Evolutionary conservation across 495 filamentous ascomycete species (phyloP).

Genomic region (Pyrenula massariospora): DNA sequence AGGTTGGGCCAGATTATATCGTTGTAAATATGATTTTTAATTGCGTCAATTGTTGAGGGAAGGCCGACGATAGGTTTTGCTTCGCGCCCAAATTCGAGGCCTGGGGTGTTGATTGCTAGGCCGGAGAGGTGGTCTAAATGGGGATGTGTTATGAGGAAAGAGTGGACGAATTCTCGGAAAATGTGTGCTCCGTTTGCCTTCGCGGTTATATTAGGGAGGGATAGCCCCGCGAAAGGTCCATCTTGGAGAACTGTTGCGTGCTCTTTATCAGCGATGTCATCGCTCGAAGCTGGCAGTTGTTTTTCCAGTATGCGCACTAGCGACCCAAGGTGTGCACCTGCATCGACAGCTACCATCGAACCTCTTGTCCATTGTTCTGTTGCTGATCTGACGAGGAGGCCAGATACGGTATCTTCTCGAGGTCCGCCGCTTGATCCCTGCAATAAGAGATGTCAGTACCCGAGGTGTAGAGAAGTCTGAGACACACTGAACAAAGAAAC

Average conservation of each 20-base stretch:
- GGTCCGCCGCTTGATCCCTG: constrained; percentile 90
- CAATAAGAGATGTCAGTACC: not conserved
- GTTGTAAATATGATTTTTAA: constrained; percentile 94
- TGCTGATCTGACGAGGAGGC: constrained; percentile 73
- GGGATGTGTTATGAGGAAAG: constrained; percentile 84
- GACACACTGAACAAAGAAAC: not conserved
- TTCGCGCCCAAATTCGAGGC: constrained; percentile 55
- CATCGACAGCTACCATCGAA: constrained; percentile 82
- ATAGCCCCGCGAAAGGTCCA: constrained; percentile 67
- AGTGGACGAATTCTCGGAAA: constrained; percentile 64
- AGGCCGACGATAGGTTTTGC: constrained; percentile 79
- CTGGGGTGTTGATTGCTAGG: constrained; percentile 84
- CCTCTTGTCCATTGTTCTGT: constrained; percentile 65
- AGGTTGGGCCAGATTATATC: constrained; percentile 97
- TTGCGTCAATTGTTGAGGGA: constrained; percentile 71
- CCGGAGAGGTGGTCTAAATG: constrained; percentile 90
- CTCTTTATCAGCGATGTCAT: constrained; percentile 5
- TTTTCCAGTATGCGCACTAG: constrained; percentile 61
- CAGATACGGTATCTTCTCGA: constrained; percentile 77
- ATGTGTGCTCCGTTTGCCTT: constrained; percentile 72
- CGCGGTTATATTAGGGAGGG: constrained; percentile 46
- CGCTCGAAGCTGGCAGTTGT: constrained; percentile 26
- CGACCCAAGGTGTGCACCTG: constrained; percentile 76
- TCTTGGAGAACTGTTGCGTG: constrained; percentile 11
- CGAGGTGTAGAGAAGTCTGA: not conserved